phyloP scores from a whole-genome alignment of 164 flowering plant species.

The Magnolia officinalis region DNA sequence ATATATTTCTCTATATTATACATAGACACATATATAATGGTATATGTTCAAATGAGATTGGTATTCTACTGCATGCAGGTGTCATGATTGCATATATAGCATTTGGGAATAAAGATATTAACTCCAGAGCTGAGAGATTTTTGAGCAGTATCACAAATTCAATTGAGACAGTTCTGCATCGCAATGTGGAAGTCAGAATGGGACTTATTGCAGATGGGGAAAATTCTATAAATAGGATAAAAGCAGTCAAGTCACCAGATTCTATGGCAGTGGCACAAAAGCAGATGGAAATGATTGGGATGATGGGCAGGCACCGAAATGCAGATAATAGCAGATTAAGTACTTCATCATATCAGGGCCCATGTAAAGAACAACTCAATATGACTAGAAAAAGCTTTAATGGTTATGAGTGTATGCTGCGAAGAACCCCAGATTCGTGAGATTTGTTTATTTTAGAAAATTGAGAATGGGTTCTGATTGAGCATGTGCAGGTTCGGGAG shows the following conservation, averaged over 20 bases:
- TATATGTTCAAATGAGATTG: not conserved
- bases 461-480: too few relatives aligned
- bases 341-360: slow-evolving; percentile 17
- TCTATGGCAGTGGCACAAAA: slow-evolving; percentile 10
- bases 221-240: slow-evolving; percentile 16
- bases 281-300: slow-evolving; percentile 19
- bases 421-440: slow-evolving; percentile 18
- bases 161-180: slow-evolving; percentile 64
- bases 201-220: slow-evolving; percentile 43
- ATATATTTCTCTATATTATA: not conserved
- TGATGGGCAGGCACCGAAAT: slow-evolving; percentile 23
- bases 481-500: too few relatives aligned
- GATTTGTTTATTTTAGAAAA: not conserved
- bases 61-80: slow-evolving; percentile 49
- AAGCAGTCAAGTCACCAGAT: slow-evolving; percentile 18
- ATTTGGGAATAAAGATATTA: slow-evolving; percentile 53
- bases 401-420: slow-evolving; percentile 26
- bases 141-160: slow-evolving; percentile 86
- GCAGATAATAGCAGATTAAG: slow-evolving; percentile 2
- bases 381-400: slow-evolving; percentile 25
- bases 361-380: slow-evolving; percentile 23
- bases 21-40: not conserved
- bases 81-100: slow-evolving; percentile 61
- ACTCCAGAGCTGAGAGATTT: slow-evolving; percentile 81
- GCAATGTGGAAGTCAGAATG: slow-evolving; percentile 71